These are phyloP conservation scores for Porphyrellus sp. DNA, from an alignment of 1,284 basidiomycete genomes.

Conservation along the genomic window DNA sequence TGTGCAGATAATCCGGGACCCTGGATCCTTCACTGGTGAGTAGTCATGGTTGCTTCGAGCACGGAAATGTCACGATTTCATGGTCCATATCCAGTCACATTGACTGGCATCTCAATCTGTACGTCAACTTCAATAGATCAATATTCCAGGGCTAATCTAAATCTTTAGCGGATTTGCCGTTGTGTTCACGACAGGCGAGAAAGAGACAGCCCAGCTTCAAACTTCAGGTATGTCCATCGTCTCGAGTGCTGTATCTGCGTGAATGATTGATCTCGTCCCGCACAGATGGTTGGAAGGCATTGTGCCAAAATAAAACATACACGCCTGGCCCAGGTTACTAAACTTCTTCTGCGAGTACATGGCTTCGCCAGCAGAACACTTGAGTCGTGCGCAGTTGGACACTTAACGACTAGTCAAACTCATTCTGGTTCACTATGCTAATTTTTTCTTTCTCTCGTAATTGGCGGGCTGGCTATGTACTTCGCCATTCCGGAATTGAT, in stretches of 20 bases:
- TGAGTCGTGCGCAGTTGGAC: no score
- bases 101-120: constrained; percentile 36
- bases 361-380: no score
- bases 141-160: background rate
- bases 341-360: no score
- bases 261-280: background rate
- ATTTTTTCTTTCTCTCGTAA: no score
- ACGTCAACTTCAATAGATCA: constrained; percentile 1
- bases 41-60: background rate
- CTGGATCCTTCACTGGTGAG: constrained; percentile 48
- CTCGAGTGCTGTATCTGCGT: no score
- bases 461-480: no score
- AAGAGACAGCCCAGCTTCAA: background rate
- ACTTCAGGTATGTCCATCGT: constrained; percentile 20
- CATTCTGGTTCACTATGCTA: no score
- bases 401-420: no score
- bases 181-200: constrained; percentile 32
- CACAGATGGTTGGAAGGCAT: constrained; percentile 21
- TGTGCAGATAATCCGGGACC: constrained; percentile 46
- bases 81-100: constrained; percentile 32
- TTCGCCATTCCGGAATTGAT: no score
- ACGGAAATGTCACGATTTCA: background rate
- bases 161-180: constrained; percentile 32
- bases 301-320: no score
- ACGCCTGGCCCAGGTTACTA: no score